These are phyloP conservation scores for Solanum hybrid DNA, from an alignment of 305 asterid species.

Conservation along the genomic window DNA sequence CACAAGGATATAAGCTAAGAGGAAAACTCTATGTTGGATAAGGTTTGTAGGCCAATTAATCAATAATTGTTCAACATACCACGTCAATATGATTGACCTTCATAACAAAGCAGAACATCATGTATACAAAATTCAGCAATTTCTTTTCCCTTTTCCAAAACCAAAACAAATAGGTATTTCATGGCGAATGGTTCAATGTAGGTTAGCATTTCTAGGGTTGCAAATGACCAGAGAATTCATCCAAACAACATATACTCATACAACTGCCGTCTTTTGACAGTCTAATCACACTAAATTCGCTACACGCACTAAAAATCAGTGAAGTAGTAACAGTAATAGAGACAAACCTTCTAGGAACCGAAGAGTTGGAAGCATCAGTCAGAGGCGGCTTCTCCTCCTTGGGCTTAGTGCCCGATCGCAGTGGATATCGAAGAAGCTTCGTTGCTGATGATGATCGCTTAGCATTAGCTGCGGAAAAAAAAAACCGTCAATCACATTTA, in stretches of 20 bases:
- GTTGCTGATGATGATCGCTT: conserved; percentile 35
- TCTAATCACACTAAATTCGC: neutral
- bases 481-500: neutral
- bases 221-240: neutral
- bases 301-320: neutral
- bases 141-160: neutral
- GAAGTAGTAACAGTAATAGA: neutral
- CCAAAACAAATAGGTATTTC: neutral
- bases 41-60: neutral
- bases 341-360: conserved; percentile 47
- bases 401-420: conserved; percentile 53
- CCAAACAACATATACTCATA: neutral
- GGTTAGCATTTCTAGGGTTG: neutral
- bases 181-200: neutral
- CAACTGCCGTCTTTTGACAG: neutral
- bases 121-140: neutral
- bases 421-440: conserved; percentile 77
- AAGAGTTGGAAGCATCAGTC: conserved; percentile 43
- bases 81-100: neutral
- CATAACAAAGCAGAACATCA: neutral
- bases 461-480: conserved; percentile 8
- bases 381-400: conserved; percentile 65
- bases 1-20: neutral
- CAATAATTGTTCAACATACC: neutral
- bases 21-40: neutral